These are phyloP conservation scores for Delphinella strobiligena DNA, from an alignment of 2,329 filamentous ascomycete species.

Conservation along the genomic window DNA sequence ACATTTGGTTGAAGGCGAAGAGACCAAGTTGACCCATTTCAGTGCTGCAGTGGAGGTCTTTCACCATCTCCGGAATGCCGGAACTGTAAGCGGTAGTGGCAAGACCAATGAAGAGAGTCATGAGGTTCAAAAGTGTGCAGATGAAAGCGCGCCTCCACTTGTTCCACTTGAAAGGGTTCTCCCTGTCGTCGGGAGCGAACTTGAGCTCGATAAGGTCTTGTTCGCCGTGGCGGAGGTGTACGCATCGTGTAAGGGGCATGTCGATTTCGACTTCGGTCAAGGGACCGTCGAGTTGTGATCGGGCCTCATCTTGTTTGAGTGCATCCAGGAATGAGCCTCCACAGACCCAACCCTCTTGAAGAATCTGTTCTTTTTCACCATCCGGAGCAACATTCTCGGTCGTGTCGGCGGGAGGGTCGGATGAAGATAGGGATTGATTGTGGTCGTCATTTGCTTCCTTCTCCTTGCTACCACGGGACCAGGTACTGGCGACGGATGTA, in stretches of 20 bases:
- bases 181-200: slow-evolving; percentile 33
- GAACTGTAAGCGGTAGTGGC: slow-evolving; percentile 43
- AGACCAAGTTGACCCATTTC: slow-evolving; percentile 38
- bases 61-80: slow-evolving; percentile 34
- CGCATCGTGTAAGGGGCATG: slow-evolving; percentile 36
- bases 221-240: slow-evolving; percentile 29
- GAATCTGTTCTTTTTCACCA: slow-evolving; percentile 2
- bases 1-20: slow-evolving; percentile 39
- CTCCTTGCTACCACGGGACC: slow-evolving; percentile 4
- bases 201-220: slow-evolving; percentile 35
- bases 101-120: slow-evolving; percentile 43
- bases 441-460: slow-evolving; percentile 4
- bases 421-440: slow-evolving; percentile 2
- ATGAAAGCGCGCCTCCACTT: slow-evolving; percentile 33
- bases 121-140: slow-evolving; percentile 35
- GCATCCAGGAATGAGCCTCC: slow-evolving; percentile 27
- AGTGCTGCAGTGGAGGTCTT: slow-evolving; percentile 30
- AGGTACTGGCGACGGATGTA: slow-evolving; percentile 1
- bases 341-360: slow-evolving; percentile 15
- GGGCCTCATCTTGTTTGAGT: slow-evolving; percentile 19
- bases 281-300: slow-evolving; percentile 22
- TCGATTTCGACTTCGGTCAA: slow-evolving; percentile 35
- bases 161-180: slow-evolving; percentile 42
- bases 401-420: slow-evolving; percentile 1
- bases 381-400: slow-evolving; percentile 2